These are phyloP conservation scores for Solanum hybrid DNA, from an alignment of 305 asterid species.

Conservation along the genomic window DNA sequence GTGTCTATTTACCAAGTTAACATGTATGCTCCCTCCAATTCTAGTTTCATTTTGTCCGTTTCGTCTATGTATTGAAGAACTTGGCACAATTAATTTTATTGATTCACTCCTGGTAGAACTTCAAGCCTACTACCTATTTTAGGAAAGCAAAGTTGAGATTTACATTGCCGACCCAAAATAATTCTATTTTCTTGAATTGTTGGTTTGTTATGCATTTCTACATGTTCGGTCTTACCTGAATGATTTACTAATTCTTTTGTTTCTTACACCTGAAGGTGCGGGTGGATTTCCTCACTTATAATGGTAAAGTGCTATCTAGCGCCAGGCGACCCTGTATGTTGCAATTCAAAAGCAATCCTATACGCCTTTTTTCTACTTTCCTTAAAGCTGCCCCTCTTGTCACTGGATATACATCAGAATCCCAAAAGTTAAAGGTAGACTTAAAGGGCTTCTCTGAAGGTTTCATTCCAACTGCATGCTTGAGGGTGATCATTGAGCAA, in stretches of 20 bases:
- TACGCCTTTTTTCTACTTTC: constrained; percentile 59
- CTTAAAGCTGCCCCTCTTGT: constrained; percentile 64
- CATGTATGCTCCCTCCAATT: not conserved
- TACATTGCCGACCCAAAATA: not conserved
- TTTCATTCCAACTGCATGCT: constrained; percentile 50
- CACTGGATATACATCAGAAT: constrained; percentile 72
- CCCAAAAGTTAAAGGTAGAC: constrained; percentile 52
- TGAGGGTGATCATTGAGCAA: constrained; percentile 64
- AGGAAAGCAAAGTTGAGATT: not conserved
- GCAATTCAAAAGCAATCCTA: constrained; percentile 41
- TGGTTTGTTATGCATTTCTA: not conserved
- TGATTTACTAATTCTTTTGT: not conserved
- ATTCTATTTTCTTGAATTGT: not conserved
- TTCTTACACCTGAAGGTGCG: constrained; percentile 44
- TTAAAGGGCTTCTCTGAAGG: constrained; percentile 60
- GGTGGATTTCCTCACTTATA: constrained; percentile 57
- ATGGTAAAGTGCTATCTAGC: constrained; percentile 51
- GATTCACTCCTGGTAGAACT: not conserved
- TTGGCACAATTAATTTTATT: not conserved
- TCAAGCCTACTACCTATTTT: not conserved
- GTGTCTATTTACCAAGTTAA: not conserved
- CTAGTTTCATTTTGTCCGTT: not conserved
- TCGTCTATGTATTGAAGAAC: not conserved
- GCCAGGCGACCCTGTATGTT: constrained; percentile 72
- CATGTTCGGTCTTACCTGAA: not conserved